Percentiles rank a stretch among this genome's conserved stretches.
These are phyloP conservation scores for Immersiporthe knoxdaviesiana DNA, from an alignment of 2,329 filamentous ascomycete species.

Conservation along the genomic window DNA sequence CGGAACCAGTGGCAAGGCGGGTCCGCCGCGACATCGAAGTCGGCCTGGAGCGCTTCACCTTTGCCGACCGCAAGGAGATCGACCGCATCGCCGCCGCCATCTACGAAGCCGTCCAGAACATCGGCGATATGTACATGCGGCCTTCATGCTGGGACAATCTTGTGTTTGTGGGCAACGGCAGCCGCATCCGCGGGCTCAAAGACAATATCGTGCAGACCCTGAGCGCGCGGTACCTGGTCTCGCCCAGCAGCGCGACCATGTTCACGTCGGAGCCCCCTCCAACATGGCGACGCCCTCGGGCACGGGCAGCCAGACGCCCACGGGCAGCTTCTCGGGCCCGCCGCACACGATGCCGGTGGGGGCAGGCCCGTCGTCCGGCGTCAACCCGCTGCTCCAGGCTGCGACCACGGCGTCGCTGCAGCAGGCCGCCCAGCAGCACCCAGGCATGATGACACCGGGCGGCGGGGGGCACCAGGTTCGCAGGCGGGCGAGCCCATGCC, in stretches of 20 bases:
- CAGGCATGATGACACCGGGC: slow-evolving; percentile 45
- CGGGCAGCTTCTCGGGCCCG: slow-evolving; percentile 59
- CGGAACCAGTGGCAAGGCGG: slow-evolving; percentile 57
- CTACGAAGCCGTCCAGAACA: slow-evolving; percentile 79
- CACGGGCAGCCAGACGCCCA: slow-evolving; percentile 90
- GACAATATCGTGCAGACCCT: slow-evolving; percentile 85
- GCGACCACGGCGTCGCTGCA: slow-evolving; percentile 74
- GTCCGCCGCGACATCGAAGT: slow-evolving; percentile 73
- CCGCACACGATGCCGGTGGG: slow-evolving; percentile 53
- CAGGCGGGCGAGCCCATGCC: slow-evolving; percentile 46
- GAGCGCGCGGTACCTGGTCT: slow-evolving; percentile 82
- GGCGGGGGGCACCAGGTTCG: slow-evolving; percentile 40
- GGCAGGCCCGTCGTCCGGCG: slow-evolving; percentile 45
- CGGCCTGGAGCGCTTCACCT: slow-evolving; percentile 74
- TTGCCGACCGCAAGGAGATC: slow-evolving; percentile 71
- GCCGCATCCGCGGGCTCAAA: slow-evolving; percentile 74
- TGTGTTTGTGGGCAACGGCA: slow-evolving; percentile 89
- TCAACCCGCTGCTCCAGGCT: slow-evolving; percentile 90
- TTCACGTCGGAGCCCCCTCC: slow-evolving; percentile 97
- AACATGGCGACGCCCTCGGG: slow-evolving; percentile 89
- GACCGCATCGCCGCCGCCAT: slow-evolving; percentile 84
- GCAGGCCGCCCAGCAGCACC: slow-evolving; percentile 43
- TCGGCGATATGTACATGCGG: slow-evolving; percentile 83
- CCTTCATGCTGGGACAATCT: slow-evolving; percentile 89
- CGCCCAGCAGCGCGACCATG: slow-evolving; percentile 89